Percentiles rank a stretch among this genome's conserved stretches.
These are phyloP conservation scores for Hortaea sp. DNA, from an alignment of 2,329 filamentous ascomycete genomes.

Conservation along the genomic window DNA sequence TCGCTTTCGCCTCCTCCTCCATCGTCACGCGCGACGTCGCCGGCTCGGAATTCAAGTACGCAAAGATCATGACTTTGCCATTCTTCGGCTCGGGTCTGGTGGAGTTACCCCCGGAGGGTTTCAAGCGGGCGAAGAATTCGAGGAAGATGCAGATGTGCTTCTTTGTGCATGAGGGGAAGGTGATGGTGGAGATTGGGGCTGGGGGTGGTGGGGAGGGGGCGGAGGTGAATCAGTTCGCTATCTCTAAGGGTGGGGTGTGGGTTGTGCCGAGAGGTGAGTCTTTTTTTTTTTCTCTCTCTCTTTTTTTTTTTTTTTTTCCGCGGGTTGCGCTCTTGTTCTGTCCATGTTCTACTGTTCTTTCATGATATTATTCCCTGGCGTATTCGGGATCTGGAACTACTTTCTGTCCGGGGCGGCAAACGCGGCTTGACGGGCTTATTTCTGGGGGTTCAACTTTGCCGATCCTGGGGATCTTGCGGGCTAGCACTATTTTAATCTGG, in stretches of 20 bases:
- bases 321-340: too few relatives aligned
- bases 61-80: constrained; percentile 71
- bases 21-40: constrained; percentile 50
- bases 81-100: constrained; percentile 89
- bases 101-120: constrained; percentile 70
- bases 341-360: too few relatives aligned
- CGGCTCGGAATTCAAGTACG: constrained; percentile 70
- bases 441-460: too few relatives aligned
- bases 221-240: constrained; percentile 63
- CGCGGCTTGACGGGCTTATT: too few relatives aligned
- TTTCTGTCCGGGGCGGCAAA: too few relatives aligned
- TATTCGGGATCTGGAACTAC: too few relatives aligned
- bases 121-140: constrained; percentile 85
- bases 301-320: background rate
- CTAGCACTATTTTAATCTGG: too few relatives aligned
- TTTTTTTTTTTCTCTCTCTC: constrained; percentile 2
- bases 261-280: constrained; percentile 84
- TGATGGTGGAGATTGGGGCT: constrained; percentile 60
- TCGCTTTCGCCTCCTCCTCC: constrained; percentile 49
- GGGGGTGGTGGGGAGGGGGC: constrained; percentile 35
- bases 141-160: constrained; percentile 96
- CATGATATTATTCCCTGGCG: too few relatives aligned
- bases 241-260: constrained; percentile 80
- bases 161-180: constrained; percentile 75
- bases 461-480: too few relatives aligned